Evolutionary conservation across 345 rosid genomes (phyloP).

Genomic region (Iberis pinnata): DNA sequence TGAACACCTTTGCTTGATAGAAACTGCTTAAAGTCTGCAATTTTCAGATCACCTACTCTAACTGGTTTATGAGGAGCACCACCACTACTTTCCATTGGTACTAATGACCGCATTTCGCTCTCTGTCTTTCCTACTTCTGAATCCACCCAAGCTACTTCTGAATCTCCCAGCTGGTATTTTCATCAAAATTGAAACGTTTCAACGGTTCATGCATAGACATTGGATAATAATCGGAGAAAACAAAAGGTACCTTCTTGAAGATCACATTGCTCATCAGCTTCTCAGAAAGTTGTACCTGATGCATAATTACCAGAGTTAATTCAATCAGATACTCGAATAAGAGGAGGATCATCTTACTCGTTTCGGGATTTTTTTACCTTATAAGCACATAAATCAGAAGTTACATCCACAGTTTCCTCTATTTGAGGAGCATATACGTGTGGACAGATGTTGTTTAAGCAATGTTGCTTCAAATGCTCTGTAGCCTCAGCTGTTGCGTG

Average conservation of each 20-base stretch:
- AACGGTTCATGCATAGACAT: not conserved
- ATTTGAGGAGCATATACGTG: conserved; percentile 87
- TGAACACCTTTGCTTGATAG: conserved; percentile 89
- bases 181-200: not conserved
- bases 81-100: conserved; percentile 49
- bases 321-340: not conserved
- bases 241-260: conserved; percentile 64
- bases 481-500: conserved; percentile 98
- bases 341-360: not conserved
- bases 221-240: not conserved
- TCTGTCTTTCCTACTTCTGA: conserved; percentile 85
- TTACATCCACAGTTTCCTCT: conserved; percentile 87
- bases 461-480: conserved; percentile 91
- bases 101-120: conserved; percentile 51
- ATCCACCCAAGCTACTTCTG: conserved; percentile 92
- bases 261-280: conserved; percentile 93
- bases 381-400: conserved; percentile 92
- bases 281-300: conserved; percentile 91
- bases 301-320: conserved; percentile 19
- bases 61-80: conserved; percentile 76
- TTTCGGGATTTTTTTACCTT: conserved; percentile 45
- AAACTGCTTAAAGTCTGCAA: conserved; percentile 91
- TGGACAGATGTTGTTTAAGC: conserved; percentile 73
- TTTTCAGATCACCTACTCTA: conserved; percentile 82
- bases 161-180: conserved; percentile 64